These are phyloP conservation scores for Boletus reticuloceps DNA, from an alignment of 768 basidiomycete genomes.

Conservation along the genomic window DNA sequence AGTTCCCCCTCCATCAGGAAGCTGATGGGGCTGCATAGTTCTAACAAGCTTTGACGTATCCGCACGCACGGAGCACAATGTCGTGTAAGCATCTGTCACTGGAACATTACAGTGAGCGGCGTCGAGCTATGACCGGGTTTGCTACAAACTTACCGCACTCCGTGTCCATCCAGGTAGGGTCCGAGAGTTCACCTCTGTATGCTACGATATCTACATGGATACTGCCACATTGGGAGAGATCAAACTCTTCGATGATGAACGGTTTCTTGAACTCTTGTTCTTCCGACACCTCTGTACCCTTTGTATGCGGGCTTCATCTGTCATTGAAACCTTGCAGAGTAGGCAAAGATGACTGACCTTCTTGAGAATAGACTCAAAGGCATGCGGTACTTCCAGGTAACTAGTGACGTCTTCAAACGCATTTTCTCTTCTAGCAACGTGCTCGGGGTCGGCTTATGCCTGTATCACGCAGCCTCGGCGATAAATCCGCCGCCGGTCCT, in stretches of 20 bases:
- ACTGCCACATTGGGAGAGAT: slow-evolving; percentile 10
- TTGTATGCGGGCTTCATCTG: neutral
- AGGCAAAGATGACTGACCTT: neutral
- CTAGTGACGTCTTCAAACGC: slow-evolving; percentile 12
- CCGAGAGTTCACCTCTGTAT: slow-evolving; percentile 2
- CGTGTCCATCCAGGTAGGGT: slow-evolving; percentile 7
- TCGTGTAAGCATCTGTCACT: slow-evolving; percentile 7
- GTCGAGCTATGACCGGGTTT: too few relatives aligned
- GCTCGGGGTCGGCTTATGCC: neutral
- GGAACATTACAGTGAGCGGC: neutral
- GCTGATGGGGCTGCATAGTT: slow-evolving; percentile 8
- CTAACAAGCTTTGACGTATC: slow-evolving; percentile 10
- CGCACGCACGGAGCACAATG: slow-evolving; percentile 8
- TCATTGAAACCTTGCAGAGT: neutral
- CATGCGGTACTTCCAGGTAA: slow-evolving; percentile 4
- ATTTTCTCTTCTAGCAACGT: neutral
- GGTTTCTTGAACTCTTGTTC: slow-evolving; percentile 15
- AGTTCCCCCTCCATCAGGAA: slow-evolving; percentile 7
- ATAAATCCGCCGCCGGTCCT: too few relatives aligned
- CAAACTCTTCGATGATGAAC: slow-evolving; percentile 13
- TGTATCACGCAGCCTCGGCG: too few relatives aligned
- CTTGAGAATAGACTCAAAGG: slow-evolving; percentile 12
- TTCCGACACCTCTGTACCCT: slow-evolving; percentile 14
- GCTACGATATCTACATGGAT: slow-evolving; percentile 16
- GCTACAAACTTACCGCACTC: slow-evolving; percentile 7